Conservation (phyloP, 2,329 filamentous ascomycete genomes). For the Cladosporium oxysporum region DNA sequence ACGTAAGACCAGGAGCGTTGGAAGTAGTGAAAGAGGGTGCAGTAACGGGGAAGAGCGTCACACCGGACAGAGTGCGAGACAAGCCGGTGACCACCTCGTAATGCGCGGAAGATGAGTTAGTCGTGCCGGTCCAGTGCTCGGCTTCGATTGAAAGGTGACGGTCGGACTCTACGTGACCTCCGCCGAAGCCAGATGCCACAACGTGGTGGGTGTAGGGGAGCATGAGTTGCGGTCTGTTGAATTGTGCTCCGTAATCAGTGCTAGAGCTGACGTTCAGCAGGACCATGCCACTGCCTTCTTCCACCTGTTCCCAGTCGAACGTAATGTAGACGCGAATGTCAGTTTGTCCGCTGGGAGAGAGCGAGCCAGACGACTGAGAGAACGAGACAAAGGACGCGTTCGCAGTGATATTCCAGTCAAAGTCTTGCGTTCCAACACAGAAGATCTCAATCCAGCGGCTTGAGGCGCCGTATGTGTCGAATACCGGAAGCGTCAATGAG, state of each 20-base stretch:
- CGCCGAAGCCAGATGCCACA: slow-evolving; percentile 54
- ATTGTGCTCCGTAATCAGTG: slow-evolving; percentile 48
- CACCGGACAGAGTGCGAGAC: slow-evolving; percentile 60
- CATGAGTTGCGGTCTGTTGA: slow-evolving; percentile 48
- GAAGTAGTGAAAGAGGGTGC: slow-evolving; percentile 53
- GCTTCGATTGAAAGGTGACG: slow-evolving; percentile 41
- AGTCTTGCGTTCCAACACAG: slow-evolving; percentile 56
- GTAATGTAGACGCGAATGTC: slow-evolving; percentile 58
- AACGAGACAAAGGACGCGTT: slow-evolving; percentile 54
- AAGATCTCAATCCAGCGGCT: slow-evolving; percentile 65
- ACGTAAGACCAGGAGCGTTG: slow-evolving; percentile 59
- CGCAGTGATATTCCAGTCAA: slow-evolving; percentile 55
- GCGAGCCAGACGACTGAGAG: slow-evolving; percentile 52
- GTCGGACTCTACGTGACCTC: slow-evolving; percentile 65
- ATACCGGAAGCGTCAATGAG: slow-evolving; percentile 55
- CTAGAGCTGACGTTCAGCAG: slow-evolving; percentile 57
- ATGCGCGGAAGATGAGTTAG: slow-evolving; percentile 31
- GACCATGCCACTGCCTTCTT: slow-evolving; percentile 40
- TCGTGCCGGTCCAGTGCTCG: slow-evolving; percentile 35
- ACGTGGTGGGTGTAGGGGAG: slow-evolving; percentile 56
- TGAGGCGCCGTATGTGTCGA: slow-evolving; percentile 60
- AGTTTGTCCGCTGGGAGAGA: slow-evolving; percentile 47
- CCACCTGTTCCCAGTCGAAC: slow-evolving; percentile 57
- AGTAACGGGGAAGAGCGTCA: slow-evolving; percentile 58
- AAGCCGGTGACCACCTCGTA: slow-evolving; percentile 58